Conservation (phyloP, 176 grass and related monocot species). For the Chloris gayana region DNA sequence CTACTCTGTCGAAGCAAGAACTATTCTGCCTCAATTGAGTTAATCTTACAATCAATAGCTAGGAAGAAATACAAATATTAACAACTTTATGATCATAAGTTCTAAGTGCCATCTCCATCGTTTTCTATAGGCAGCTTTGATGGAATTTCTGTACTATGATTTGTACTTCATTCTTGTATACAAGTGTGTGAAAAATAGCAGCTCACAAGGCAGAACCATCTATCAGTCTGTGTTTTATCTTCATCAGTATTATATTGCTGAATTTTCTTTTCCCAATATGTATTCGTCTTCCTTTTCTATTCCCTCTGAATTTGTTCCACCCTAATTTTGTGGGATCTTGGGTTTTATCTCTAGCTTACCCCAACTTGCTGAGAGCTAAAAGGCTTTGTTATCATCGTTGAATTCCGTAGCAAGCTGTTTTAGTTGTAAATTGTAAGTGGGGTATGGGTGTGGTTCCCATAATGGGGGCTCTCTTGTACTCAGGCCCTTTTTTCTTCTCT, state of each 20-base stretch:
- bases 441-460: too few relatives aligned
- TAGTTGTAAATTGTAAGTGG: too few relatives aligned
- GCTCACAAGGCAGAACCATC: neutral
- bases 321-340: neutral
- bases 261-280: too few relatives aligned
- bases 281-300: too few relatives aligned
- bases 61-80: neutral
- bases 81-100: neutral
- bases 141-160: neutral
- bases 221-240: neutral
- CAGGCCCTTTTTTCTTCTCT: too few relatives aligned
- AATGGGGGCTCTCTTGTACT: too few relatives aligned
- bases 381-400: neutral
- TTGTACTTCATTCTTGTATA: neutral
- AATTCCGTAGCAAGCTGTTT: neutral
- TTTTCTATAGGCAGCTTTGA: conserved; percentile 8
- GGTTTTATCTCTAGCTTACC: too few relatives aligned
- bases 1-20: conserved; percentile 36
- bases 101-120: neutral
- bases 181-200: neutral
- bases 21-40: conserved; percentile 18
- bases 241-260: neutral
- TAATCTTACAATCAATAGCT: conserved; percentile 30
- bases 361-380: too few relatives aligned
- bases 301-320: neutral